Evolutionary conservation across 2,329 filamentous ascomycete genomes (phyloP).

Genomic region (Aspergillus caelatus): DNA sequence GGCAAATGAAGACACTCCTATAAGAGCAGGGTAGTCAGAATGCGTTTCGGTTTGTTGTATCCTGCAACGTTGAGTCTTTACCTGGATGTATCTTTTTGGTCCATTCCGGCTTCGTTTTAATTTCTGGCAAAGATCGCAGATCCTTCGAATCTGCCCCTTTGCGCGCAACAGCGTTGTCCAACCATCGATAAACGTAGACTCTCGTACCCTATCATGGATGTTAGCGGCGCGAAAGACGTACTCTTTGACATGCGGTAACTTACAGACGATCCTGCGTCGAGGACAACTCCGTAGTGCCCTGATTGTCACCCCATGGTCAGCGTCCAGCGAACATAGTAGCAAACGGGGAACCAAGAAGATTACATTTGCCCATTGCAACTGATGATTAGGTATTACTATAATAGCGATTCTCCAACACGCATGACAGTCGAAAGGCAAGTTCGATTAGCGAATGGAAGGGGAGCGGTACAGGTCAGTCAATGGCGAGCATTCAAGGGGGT

Average conservation of each 20-base stretch:
- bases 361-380: conserved; percentile 46
- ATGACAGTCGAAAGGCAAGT: conserved; percentile 30
- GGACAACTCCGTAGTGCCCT: conserved; percentile 85
- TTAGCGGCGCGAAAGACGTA: conserved; percentile 4
- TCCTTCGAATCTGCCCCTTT: conserved; percentile 62
- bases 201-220: conserved; percentile 69
- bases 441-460: conserved; percentile 2
- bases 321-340: background rate
- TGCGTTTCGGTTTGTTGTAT: background rate
- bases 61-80: conserved; percentile 30
- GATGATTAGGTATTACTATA: conserved; percentile 13
- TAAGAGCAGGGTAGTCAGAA: conserved; percentile 5
- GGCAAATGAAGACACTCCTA: conserved; percentile 83
- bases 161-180: conserved; percentile 70
- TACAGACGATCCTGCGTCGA: conserved; percentile 93
- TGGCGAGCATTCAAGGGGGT: background rate
- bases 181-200: conserved; percentile 92
- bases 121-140: conserved; percentile 70
- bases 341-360: background rate
- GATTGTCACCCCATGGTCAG: conserved; percentile 9
- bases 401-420: conserved; percentile 27
- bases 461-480: background rate
- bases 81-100: conserved; percentile 94
- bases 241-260: conserved; percentile 24
- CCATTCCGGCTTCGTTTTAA: conserved; percentile 84